Evolutionary conservation across 2,329 filamentous ascomycete species (phyloP), one percentile per base, ranked within the genome.

Genomic region (Colletotrichum somersetense): DNA sequence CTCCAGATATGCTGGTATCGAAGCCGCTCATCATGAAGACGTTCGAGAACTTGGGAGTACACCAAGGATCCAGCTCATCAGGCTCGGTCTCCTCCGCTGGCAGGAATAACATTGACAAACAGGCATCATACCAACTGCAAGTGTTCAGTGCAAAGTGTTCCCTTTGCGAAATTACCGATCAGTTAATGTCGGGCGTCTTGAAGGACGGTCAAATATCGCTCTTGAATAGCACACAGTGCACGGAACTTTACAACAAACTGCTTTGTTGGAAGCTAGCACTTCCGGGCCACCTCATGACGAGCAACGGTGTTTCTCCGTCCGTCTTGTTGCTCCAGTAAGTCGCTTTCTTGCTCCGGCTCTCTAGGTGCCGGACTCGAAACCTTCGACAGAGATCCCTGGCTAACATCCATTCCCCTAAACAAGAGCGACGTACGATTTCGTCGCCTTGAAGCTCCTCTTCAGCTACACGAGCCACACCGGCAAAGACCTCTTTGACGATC

Each of bases 401-500:
- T 55, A 12, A 64, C 14, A 30, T 1, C 44, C 16, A 2, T 40
- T 35, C 55, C 18, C 7, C 20, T 5, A 6, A 23, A 44, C 5
- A 4, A 71, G 68, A 35, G 52, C 23, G 33, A 63, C 57, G 2
- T 71, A 71, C 26, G 68, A 71, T 6, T 71, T 67, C 5, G 50
- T 62, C 10, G 56, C 56, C 35, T n/a, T 71, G 12, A 67, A 67
- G 44, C 42, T 71, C 11, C 63, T 71, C 1, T 40, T 11, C 20
- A 44, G 30, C 63, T 71, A 67, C 50, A 52, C 48, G 3, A 57
- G 23, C 18, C 44, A 44, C 14, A n/a, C 46, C 16, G 26, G 57
- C n/a, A 42, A 23, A 26, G 48, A 44, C 3, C 3, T 75, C 58
- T 78, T 73, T 33, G 78, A 79, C 5, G 78, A 78, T 33, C 83